phyloP scores from a whole-genome alignment of 2,329 filamentous ascomycete genomes.

The Eutypella sp. region DNA sequence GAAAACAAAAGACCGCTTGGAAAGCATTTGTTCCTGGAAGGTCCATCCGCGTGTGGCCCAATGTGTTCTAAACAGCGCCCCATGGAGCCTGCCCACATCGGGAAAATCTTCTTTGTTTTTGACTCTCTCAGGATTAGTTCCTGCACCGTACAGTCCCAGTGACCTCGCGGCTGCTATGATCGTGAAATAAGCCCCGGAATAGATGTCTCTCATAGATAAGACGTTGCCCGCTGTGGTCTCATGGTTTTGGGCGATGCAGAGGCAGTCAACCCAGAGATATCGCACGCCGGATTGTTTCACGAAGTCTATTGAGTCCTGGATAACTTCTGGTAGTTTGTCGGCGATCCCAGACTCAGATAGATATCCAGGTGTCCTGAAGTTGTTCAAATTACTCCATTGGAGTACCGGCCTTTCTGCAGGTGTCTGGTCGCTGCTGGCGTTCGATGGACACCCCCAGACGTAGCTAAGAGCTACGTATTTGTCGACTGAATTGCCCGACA shows the following conservation, averaged over 20 bases:
- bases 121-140: not conserved
- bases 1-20: not conserved
- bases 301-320: not conserved
- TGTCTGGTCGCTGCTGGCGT: not conserved
- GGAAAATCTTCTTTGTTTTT: not conserved
- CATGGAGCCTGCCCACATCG: too few relatives aligned
- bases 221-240: not conserved
- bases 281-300: not conserved
- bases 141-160: not conserved
- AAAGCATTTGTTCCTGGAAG: not conserved
- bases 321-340: not conserved
- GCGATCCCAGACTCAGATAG: not conserved
- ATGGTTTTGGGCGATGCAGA: not conserved
- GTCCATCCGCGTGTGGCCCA: not conserved
- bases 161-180: not conserved
- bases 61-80: not conserved
- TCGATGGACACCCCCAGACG: not conserved
- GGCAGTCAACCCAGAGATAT: not conserved
- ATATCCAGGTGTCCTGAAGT: not conserved
- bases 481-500: not conserved
- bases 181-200: not conserved
- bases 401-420: not conserved
- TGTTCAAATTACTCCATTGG: not conserved
- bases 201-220: not conserved
- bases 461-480: not conserved